Evolutionary conservation across 2,329 filamentous ascomycete species (phyloP), one percentile per base, ranked within the genome.

Genomic region (Ophiosphaerella herpotricha): DNA sequence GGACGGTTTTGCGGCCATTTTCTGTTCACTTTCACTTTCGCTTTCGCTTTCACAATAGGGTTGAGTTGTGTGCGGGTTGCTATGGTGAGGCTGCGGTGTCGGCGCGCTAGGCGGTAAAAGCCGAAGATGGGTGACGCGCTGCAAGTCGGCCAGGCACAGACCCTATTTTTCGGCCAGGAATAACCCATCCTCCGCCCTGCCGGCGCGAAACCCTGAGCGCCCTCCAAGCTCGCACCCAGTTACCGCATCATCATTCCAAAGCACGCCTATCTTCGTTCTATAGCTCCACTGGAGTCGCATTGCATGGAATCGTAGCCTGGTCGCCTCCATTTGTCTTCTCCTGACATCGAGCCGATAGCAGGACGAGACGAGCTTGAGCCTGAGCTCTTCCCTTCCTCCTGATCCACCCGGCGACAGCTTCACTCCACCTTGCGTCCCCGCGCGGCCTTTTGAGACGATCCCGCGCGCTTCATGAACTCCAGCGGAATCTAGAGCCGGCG

Each of bases 341-440:
- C 55, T 55, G 52, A 54, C 53, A 55, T 51, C 44, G 54, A 41
- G 36, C 35, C 48, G 43, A 48, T 42, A 37, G 21, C 42, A 38
- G 52, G 50, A 42, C 51, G 53, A 67, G 58, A 42, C 51, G 53
- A 67, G 58, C 63, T 64, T 33, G 46, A 63, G 60, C 64, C 60
- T 40, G 60, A 46, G 43, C 53, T 54, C 46, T 43, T 57, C 54
- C 52, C 60, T 58, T 58, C 54, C 54, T 64, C 61, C 58, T 61
- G 51, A 62, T 57, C 58, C 54, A 41, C 53, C 54, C 48, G 58
- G 52, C 61, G 49, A 43, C 48, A 53, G 48, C 53, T 52, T 55
- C 44, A 41, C 41, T 44, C 46, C 55, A 52, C 32, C 44, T 52
- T 57, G 32, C 38, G 16, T 8, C 33, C 29, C 44, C 32, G 45